Percentiles rank a stretch among this genome's conserved stretches.
phyloP scores from a whole-genome alignment of 495 filamentous ascomycete genomes.

The Haplographium delicatum region DNA sequence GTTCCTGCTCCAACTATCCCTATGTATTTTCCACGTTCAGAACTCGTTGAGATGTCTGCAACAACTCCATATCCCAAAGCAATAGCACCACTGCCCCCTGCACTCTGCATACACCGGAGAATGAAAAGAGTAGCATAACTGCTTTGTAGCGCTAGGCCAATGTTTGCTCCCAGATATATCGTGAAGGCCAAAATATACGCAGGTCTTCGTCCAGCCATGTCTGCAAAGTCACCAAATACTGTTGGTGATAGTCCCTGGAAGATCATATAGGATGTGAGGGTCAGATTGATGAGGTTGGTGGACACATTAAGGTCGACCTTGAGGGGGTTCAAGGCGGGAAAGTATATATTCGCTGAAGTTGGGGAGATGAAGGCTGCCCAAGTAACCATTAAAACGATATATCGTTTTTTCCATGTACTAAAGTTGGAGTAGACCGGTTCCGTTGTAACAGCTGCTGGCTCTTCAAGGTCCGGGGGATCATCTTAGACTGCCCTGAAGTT shows the following conservation, averaged over 20 bases:
- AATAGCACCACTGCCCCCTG: slow-evolving; percentile 53
- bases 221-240: slow-evolving; percentile 55
- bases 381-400: slow-evolving; percentile 51
- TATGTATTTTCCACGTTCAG: slow-evolving; percentile 58
- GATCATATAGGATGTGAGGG: slow-evolving; percentile 61
- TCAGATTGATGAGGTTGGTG: slow-evolving; percentile 59
- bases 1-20: slow-evolving; percentile 46
- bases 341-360: slow-evolving; percentile 75
- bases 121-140: slow-evolving; percentile 56
- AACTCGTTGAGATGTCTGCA: slow-evolving; percentile 53
- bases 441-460: slow-evolving; percentile 13
- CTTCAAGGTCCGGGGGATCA: slow-evolving; percentile 18
- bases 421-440: slow-evolving; percentile 25
- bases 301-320: slow-evolving; percentile 51
- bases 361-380: slow-evolving; percentile 65
- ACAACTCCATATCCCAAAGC: slow-evolving; percentile 56
- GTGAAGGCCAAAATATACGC: slow-evolving; percentile 53
- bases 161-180: slow-evolving; percentile 57
- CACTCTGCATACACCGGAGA: slow-evolving; percentile 57
- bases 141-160: slow-evolving; percentile 57
- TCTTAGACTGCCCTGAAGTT: slow-evolving; percentile 6
- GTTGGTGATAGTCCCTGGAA: slow-evolving; percentile 56
- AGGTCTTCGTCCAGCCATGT: slow-evolving; percentile 52
- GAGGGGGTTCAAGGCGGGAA: slow-evolving; percentile 61
- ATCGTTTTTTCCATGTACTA: slow-evolving; percentile 28